phyloP scores from a whole-genome alignment of 148 eudicot species.

The Euryodendron excelsum region DNA sequence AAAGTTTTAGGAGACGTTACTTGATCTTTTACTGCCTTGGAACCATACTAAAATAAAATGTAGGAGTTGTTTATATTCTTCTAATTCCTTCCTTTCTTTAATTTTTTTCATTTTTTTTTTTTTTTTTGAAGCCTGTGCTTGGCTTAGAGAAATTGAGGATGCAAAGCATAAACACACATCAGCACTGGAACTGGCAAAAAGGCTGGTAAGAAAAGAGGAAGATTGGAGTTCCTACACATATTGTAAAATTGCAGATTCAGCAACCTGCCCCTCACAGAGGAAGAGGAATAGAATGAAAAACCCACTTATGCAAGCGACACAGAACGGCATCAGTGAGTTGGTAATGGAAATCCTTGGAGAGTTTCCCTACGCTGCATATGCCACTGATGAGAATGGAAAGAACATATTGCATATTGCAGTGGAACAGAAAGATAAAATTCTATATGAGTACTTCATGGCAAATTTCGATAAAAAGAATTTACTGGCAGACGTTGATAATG shows the following conservation, averaged over 20 bases:
- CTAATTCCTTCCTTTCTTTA: too few species aligned
- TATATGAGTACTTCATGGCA: background rate
- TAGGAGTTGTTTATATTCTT: too few species aligned
- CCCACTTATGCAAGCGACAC: slow-evolving; percentile 11
- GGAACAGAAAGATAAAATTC: background rate
- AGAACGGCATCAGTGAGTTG: slow-evolving; percentile 2
- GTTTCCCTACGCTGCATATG: slow-evolving; percentile 8
- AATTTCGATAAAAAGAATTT: background rate
- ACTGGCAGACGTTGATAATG: background rate
- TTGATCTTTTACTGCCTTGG: too few species aligned
- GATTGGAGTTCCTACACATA: too few species aligned
- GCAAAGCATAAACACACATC: background rate
- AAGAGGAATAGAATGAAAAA: background rate
- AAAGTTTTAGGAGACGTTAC: too few species aligned
- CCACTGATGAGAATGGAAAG: background rate
- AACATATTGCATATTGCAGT: background rate
- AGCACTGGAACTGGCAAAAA: background rate
- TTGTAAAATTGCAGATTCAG: too few species aligned
- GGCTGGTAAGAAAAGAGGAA: too few species aligned
- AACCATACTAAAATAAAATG: too few species aligned
- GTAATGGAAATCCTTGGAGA: background rate
- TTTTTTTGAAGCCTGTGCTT: too few species aligned
- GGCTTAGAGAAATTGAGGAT: background rate
- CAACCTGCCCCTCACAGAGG: too few species aligned
- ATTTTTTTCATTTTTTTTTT: too few species aligned